Percentiles rank a stretch among this genome's conserved stretches.
phyloP scores from a whole-genome alignment of 1,139 yeast genomes.

The Saccharomycopsis hybrid region DNA sequence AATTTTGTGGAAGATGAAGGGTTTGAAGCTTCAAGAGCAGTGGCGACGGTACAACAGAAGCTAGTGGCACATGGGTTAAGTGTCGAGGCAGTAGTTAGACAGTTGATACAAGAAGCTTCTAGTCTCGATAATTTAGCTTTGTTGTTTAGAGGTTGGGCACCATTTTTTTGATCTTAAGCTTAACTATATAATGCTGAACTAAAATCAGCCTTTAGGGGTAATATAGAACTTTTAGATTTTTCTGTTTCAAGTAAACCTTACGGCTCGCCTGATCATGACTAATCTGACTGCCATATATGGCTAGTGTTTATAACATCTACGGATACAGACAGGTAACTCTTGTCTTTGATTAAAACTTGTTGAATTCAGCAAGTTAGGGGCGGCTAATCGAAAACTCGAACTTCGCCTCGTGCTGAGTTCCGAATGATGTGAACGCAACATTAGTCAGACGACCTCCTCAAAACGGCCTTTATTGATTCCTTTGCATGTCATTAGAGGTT shows the following conservation, averaged over 20 bases:
- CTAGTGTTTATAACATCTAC: too few relatives aligned
- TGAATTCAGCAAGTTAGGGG: too few relatives aligned
- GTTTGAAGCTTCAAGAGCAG: slow-evolving; percentile 76
- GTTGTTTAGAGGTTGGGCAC: slow-evolving; percentile 79
- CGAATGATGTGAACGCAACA: too few relatives aligned
- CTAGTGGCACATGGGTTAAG: slow-evolving; percentile 62
- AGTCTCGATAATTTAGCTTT: slow-evolving; percentile 62
- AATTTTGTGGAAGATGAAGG: slow-evolving; percentile 37
- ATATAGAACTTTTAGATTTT: background rate
- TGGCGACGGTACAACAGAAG: slow-evolving; percentile 66
- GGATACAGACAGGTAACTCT: background rate
- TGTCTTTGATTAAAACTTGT: too few relatives aligned
- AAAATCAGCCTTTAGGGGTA: background rate
- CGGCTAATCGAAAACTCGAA: too few relatives aligned
- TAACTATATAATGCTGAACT: background rate
- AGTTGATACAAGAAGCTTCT: slow-evolving; percentile 71
- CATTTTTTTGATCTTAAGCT: slow-evolving; percentile 30
- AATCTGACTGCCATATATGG: too few relatives aligned
- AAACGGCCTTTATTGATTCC: too few relatives aligned
- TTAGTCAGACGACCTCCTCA: too few relatives aligned
- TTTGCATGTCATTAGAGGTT: too few relatives aligned
- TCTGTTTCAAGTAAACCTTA: background rate
- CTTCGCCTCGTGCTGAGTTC: too few relatives aligned
- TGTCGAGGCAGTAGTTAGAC: slow-evolving; percentile 78
- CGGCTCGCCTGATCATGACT: too few relatives aligned